Evolutionary conservation across 305 asterid genomes (phyloP), one percentile per base, ranked within the genome.

Genomic region (Solanum hybrid): DNA sequence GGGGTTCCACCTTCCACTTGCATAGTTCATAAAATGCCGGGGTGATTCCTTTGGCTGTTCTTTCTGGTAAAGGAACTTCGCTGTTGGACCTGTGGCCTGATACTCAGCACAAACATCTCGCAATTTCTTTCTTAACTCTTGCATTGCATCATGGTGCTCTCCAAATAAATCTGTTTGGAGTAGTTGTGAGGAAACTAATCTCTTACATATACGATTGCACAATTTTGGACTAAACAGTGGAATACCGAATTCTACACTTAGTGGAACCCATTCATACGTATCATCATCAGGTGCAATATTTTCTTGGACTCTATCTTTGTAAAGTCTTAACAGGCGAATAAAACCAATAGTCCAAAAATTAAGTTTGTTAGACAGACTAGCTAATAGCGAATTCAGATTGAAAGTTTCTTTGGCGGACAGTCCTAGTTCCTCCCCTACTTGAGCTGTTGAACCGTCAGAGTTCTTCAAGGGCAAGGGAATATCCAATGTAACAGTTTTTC

Each of bases 1-100:
- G 14, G 99, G 99, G 89, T 96, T 97, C 99, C 99, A 97, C 93
- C 94, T 94, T 89, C 99, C 98, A 92, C 99, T 97, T 32, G 99
- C 99, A 96, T 97, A 97, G 90, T 93, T 95, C 96, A 95, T 94
- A 45, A 95, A 95, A 79, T 92, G 93, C 72, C 96, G 92, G 80
- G 98, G 90, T 90, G 93, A 90, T 79, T 88, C 92, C 94, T 94
- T 95, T 32, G 93, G 89, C 90, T 93, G 97, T 91, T 96, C 99
- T 94, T 93, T 96, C 94, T 96, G 99, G 95, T 96, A 97, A 88
- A 97, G 98, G 90, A 97, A 95, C 90, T 94, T 95, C 81, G 99
- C 98, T 88, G 95, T 92, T 31, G 97, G 96, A 88, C 99, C 99
- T 29, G 98, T 96, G 90, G 99, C 94, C 91, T 96, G 99, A 94